These are phyloP conservation scores for Phytophthora pini DNA, from an alignment of 352 stramenopile species.

Conservation along the genomic window DNA sequence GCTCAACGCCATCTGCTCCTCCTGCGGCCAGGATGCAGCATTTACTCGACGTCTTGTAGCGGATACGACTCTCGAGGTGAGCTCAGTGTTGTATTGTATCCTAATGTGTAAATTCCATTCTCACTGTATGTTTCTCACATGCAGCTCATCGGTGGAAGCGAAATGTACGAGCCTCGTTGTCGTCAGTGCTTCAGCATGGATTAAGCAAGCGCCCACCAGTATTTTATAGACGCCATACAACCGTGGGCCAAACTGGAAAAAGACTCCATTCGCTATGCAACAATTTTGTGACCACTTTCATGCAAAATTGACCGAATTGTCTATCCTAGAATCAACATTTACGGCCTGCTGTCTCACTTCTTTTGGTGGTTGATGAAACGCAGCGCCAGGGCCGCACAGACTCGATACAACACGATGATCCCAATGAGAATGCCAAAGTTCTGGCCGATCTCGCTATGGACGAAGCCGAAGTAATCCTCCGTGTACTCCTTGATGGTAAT, in stretches of 20 bases:
- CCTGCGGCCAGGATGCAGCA: slow-evolving; percentile 80
- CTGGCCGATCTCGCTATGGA: neutral
- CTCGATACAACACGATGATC: neutral
- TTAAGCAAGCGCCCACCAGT: slow-evolving; percentile 21
- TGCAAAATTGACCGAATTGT: too few species aligned
- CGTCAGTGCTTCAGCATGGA: slow-evolving; percentile 71
- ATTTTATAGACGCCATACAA: slow-evolving; percentile 30
- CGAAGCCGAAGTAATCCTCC: neutral
- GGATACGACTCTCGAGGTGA: slow-evolving; percentile 75
- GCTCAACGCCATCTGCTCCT: slow-evolving; percentile 84
- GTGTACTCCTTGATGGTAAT: neutral
- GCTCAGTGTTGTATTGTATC: neutral
- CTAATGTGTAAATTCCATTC: neutral
- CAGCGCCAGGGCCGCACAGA: neutral
- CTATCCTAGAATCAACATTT: too few species aligned
- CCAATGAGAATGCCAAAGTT: neutral
- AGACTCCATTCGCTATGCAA: neutral
- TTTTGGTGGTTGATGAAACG: neutral
- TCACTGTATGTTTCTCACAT: slow-evolving; percentile 6
- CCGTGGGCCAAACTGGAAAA: slow-evolving; percentile 3
- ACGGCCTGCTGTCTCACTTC: neutral
- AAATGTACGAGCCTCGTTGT: slow-evolving; percentile 84
- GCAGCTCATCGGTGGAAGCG: slow-evolving; percentile 78
- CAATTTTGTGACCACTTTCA: too few species aligned
- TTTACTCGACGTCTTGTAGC: slow-evolving; percentile 80